Conservation (phyloP, 805 yeast genomes). For the Spathaspora arborariae region DNA sequence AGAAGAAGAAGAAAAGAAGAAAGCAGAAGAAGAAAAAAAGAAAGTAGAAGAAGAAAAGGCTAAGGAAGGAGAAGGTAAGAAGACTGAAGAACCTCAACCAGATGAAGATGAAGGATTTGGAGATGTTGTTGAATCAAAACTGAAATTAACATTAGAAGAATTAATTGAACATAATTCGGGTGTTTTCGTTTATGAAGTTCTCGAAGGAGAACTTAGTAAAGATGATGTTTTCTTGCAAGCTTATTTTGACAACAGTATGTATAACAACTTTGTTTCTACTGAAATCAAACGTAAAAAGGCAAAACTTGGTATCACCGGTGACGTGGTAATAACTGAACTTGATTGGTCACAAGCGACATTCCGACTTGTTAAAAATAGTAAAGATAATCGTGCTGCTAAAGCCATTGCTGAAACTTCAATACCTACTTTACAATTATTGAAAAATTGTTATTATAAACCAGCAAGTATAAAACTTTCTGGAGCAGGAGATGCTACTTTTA, state of each 20-base stretch:
- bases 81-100: conserved; percentile 5
- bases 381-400: conserved; percentile 53
- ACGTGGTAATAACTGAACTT: conserved; percentile 71
- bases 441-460: conserved; percentile 62
- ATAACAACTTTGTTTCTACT: conserved; percentile 57
- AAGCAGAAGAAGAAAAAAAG: conserved; percentile 29
- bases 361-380: conserved; percentile 55
- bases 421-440: conserved; percentile 63
- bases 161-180: conserved; percentile 65
- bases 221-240: conserved; percentile 67
- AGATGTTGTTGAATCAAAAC: conserved; percentile 34
- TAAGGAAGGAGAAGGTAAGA: conserved; percentile 9
- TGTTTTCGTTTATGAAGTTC: conserved; percentile 63
- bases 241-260: conserved; percentile 72
- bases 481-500: conserved; percentile 48
- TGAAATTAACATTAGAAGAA: conserved; percentile 55
- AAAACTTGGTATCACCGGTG: conserved; percentile 52
- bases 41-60: conserved; percentile 29
- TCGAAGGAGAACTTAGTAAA: conserved; percentile 53
- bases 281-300: conserved; percentile 42
- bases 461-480: conserved; percentile 54
- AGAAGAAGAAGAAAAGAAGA: conserved; percentile 39
- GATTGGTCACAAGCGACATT: conserved; percentile 67
- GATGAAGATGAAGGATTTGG: conserved; percentile 36
- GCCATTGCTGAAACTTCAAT: conserved; percentile 58